Evolutionary conservation across 2,329 filamentous ascomycete genomes (phyloP).

Genomic region (Tolypocladium tropicale): DNA sequence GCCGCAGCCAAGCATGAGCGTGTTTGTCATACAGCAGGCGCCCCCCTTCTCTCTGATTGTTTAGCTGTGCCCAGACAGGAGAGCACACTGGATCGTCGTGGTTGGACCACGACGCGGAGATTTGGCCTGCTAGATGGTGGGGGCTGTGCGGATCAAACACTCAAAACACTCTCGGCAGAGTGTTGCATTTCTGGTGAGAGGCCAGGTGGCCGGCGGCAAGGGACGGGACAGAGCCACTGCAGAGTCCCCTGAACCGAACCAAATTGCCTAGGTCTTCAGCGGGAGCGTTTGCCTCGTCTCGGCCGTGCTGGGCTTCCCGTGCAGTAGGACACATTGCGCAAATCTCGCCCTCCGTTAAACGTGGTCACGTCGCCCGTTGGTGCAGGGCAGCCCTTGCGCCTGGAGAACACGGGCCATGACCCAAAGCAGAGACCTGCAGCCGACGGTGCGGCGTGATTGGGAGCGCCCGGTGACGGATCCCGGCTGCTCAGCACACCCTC

Average conservation of each 20-base stretch:
- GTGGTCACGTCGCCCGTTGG: background rate
- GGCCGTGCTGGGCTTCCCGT: background rate
- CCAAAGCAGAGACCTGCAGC: constrained; percentile 9
- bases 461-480: constrained; percentile 6
- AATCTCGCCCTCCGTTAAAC: background rate
- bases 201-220: background rate
- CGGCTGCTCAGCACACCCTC: constrained; percentile 2
- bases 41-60: background rate
- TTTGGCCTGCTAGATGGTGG: background rate
- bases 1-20: constrained; percentile 1
- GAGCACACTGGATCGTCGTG: constrained; percentile 1
- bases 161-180: background rate
- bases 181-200: background rate
- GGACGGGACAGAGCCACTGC: background rate
- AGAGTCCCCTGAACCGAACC: too few relatives aligned
- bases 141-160: background rate
- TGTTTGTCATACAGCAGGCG: background rate
- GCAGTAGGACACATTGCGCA: background rate
- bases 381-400: background rate
- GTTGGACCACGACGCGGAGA: constrained; percentile 1
- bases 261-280: too few relatives aligned
- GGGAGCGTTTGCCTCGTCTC: background rate
- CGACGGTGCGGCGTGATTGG: constrained; percentile 9
- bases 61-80: background rate
- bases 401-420: constrained; percentile 4